Percentiles rank a stretch among this genome's conserved stretches.
Evolutionary conservation across 345 rosid species (phyloP).

Genomic region (Litchi chinensis): DNA sequence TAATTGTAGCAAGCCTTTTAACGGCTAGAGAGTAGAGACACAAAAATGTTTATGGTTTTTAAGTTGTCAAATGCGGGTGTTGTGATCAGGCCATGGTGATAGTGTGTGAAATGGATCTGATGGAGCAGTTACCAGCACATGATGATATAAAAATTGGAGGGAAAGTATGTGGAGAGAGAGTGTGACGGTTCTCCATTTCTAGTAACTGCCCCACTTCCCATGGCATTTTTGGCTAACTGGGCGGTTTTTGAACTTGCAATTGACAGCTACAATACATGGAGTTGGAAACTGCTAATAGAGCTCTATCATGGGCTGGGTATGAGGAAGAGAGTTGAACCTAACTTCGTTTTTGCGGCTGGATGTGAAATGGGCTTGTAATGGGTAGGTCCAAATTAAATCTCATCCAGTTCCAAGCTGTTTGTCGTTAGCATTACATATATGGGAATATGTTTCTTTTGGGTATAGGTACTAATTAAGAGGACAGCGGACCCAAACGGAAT

Average conservation of each 20-base stretch:
- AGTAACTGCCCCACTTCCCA: constrained; percentile 1
- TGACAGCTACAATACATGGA: no score
- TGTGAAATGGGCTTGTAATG: neutral
- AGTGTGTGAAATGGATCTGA: neutral
- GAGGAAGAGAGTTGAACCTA: neutral
- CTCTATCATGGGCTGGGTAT: neutral
- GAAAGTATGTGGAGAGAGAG: neutral
- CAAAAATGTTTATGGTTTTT: no score
- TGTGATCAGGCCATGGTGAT: no score
- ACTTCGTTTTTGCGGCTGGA: neutral
- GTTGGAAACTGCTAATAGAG: neutral
- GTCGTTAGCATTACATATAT: no score
- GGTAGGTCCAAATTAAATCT: neutral
- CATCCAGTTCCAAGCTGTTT: neutral
- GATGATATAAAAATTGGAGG: neutral
- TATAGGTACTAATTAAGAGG: no score
- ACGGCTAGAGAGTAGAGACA: neutral
- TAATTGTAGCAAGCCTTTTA: neutral
- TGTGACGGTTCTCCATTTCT: neutral
- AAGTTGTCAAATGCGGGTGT: no score
- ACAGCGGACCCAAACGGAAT: no score
- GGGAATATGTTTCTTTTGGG: no score
- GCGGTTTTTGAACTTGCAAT: neutral
- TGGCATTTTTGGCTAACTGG: neutral
- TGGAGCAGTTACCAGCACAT: neutral